Evolutionary conservation across 2,329 filamentous ascomycete genomes (phyloP).

Genomic region (Fusarium phyllophilum): DNA sequence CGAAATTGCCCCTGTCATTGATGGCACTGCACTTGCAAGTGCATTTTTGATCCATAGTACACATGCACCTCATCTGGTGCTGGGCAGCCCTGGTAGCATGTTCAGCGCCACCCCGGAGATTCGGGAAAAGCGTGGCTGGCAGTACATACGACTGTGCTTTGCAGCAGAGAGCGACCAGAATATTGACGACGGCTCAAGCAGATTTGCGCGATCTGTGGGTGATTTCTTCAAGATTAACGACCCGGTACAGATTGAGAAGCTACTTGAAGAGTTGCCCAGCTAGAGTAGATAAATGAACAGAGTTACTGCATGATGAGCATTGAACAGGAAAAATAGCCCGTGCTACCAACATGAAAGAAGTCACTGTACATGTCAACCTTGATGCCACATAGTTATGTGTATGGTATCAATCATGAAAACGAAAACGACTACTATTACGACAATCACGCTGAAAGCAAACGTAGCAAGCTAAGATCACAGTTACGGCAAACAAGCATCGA

Average conservation of each 20-base stretch:
- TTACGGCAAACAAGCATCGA: slow-evolving; percentile 1
- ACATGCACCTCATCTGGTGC: slow-evolving; percentile 72
- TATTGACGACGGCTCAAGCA: slow-evolving; percentile 68
- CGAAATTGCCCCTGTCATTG: slow-evolving; percentile 54
- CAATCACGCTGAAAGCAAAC: background rate
- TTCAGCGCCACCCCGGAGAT: slow-evolving; percentile 76
- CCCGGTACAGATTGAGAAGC: slow-evolving; percentile 70
- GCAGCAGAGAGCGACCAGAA: slow-evolving; percentile 81
- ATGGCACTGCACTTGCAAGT: slow-evolving; percentile 65
- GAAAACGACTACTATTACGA: background rate
- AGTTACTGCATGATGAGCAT: background rate
- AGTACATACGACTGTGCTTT: slow-evolving; percentile 83
- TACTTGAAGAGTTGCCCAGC: slow-evolving; percentile 55
- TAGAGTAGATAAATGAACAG: background rate
- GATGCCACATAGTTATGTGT: background rate
- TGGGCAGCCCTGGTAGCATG: slow-evolving; percentile 76
- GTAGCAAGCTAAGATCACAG: background rate
- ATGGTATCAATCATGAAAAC: background rate
- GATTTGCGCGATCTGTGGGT: slow-evolving; percentile 75
- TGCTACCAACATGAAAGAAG: background rate
- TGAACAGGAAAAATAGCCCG: background rate
- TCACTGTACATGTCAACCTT: background rate
- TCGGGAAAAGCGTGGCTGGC: slow-evolving; percentile 68
- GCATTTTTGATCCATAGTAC: slow-evolving; percentile 80
- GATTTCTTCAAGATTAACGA: slow-evolving; percentile 82